Evolutionary conservation across 2,329 filamentous ascomycete genomes (phyloP), one percentile per base, ranked within the genome.

Genomic region (Myriangium duriaei): DNA sequence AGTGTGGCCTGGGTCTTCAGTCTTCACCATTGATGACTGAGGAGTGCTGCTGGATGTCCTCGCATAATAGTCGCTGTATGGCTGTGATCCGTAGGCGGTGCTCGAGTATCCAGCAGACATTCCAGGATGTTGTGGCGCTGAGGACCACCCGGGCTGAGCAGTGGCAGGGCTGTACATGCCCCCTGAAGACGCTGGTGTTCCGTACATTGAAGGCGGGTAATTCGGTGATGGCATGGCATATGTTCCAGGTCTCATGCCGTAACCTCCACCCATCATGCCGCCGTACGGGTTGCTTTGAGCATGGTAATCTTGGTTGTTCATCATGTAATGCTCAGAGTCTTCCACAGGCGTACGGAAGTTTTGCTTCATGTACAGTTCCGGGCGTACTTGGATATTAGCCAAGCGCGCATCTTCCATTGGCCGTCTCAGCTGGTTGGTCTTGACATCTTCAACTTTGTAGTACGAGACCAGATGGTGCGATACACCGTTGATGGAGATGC

Each of bases 381-480:
- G 56, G 15, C 56, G 50, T 11, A 59, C 50, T 5, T 50, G 49
- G 19, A 59, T 52, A 44, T 51, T 51, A 15, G 47, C 41, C 6
- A 59, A 49, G 11, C 54, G 51, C n/a, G 68, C 62, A 41, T 74
- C 68, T 38, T 71, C 65, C 1, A 67, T 60, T 1, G 81, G 82
- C 0, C 71, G 69, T 17, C 55, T 62, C 9, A 88, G 65, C 11
- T 55, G 59, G n/a, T 70, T 66, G 32, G 66, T 63, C 48, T 76
- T 68, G n/a, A 86, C 81, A 53, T 94, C 85, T 4, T 83, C 75
- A 9, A 88, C 69, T 30, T 67, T 83, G 63, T 94, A 94, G 56
- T 95, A 95, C 11, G 81, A 87, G 29, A 94, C 85, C 36, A 95
- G 63, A 51, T 93, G 86, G 51, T 93, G 86, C 2, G 76, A 77